Evolutionary conservation across 73 alveolate genomes (phyloP), one percentile per base, ranked within the genome.

Genomic region (Paraurostyla sp.): DNA sequence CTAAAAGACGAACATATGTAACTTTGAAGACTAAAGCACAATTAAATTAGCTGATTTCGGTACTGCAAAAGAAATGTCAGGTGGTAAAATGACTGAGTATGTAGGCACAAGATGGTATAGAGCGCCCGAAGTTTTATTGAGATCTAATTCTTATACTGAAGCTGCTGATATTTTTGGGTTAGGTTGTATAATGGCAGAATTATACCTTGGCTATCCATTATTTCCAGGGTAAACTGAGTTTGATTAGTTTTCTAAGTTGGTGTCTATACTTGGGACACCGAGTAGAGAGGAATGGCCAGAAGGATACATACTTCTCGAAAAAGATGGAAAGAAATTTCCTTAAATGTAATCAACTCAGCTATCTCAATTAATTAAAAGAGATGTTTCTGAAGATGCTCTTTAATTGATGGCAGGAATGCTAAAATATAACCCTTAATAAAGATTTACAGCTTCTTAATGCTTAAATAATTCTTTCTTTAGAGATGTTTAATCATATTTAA

Each of bases 51-150:
- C 95, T 48, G 97, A 95, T 92, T 95, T 97, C 89, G 97, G 97
- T 29, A 87, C 95, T 30, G 93, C 96, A 68, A 65, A 80, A 88
- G 85, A 51, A n/a, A 2, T 41, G 16, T 9, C 35, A 68, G 80
- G 76, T 85, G 88, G 83, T 46, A 69, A 76, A 40, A 22, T 92
- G 80, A 94, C 99, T 4, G 97, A 92, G 45, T 96, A 96, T 93
- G 97, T 94, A 6, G 93, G 97, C 22, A 94, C 98, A 33, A 45
- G 99, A 58, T 96, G 99, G 99, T 96, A 96, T 83, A 56, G 99
- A 58, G 98, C 98, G 0, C 98, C 98, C 9, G 98, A 94, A 76
- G 83, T 95, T 52, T 51, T 96, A 32, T 65, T 96, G 30, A 84
- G 90, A 81, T 65, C 96, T 0, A 81, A 41, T 41, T 68, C 90